phyloP scores from a whole-genome alignment of 2,329 filamentous ascomycete genomes.

The Pyricularia grisea region DNA sequence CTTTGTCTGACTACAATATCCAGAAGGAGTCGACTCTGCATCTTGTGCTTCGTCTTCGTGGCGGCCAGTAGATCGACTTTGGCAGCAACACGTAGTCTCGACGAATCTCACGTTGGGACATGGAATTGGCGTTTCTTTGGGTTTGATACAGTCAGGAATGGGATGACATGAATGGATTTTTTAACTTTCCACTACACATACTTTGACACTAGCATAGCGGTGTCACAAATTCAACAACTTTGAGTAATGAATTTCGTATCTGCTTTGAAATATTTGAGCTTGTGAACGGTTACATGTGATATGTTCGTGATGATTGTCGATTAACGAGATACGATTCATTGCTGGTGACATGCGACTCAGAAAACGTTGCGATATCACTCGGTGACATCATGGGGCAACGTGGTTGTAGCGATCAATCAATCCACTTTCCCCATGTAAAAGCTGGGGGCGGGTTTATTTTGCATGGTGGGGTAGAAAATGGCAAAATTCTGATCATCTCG shows the following conservation, averaged over 20 bases:
- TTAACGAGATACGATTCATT: not conserved
- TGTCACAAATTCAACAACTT: not conserved
- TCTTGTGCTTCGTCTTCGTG: slow-evolving; percentile 61
- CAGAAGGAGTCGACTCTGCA: slow-evolving; percentile 70
- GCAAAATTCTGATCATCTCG: not conserved
- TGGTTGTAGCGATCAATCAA: not conserved
- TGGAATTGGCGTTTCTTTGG: slow-evolving; percentile 1
- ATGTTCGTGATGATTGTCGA: not conserved
- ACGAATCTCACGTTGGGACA: not conserved
- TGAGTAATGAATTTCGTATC: not conserved
- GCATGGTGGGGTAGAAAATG: not conserved
- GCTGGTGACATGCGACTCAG: not conserved
- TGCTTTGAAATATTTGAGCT: not conserved
- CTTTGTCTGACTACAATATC: slow-evolving; percentile 82
- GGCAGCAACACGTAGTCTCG: not conserved
- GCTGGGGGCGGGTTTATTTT: not conserved
- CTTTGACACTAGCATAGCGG: not conserved
- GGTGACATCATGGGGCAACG: not conserved
- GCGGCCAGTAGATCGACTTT: slow-evolving; percentile 38
- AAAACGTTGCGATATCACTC: not conserved
- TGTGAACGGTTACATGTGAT: not conserved
- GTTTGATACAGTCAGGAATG: slow-evolving; percentile 2
- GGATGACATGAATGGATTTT: not conserved
- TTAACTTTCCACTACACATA: not conserved
- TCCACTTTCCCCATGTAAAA: not conserved